Evolutionary conservation across 2,329 filamentous ascomycete genomes (phyloP).

Genomic region (Diplodia seriata): DNA sequence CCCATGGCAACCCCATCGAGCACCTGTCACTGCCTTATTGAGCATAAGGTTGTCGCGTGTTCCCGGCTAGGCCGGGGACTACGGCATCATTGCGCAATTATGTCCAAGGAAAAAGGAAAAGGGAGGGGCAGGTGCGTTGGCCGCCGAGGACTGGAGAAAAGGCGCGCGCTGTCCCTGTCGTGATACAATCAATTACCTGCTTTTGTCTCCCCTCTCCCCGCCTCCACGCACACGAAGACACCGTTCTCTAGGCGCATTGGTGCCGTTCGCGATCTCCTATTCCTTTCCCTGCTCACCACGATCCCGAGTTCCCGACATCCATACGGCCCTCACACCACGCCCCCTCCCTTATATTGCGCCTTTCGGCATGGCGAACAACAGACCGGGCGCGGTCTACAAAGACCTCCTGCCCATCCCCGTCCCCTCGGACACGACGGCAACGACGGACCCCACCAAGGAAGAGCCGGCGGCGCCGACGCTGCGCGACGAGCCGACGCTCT

Average conservation of each 20-base stretch:
- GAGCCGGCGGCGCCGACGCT: slow-evolving; percentile 44
- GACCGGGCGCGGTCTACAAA: slow-evolving; percentile 43
- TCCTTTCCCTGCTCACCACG: too few species aligned
- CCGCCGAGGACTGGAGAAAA: background rate
- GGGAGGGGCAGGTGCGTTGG: background rate
- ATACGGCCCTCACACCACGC: too few species aligned
- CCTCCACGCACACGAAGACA: background rate
- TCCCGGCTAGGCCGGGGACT: background rate
- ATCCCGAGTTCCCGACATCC: too few species aligned
- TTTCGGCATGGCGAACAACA: background rate
- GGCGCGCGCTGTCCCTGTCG: background rate
- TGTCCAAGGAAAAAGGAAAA: background rate
- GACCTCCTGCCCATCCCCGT: slow-evolving; percentile 47
- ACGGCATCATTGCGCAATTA: background rate
- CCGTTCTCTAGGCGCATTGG: background rate
- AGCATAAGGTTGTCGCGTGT: slow-evolving; percentile 1
- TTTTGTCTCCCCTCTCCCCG: background rate
- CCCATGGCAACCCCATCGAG: background rate
- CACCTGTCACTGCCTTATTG: slow-evolving; percentile 20
- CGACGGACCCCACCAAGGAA: slow-evolving; percentile 28
- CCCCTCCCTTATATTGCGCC: background rate
- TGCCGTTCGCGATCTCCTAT: background rate
- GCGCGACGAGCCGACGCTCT: slow-evolving; percentile 53
- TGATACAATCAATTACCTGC: background rate
- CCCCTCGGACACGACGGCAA: slow-evolving; percentile 39